Percentiles rank a stretch among this genome's conserved stretches.
phyloP scores from a whole-genome alignment of 1,284 basidiomycete genomes.

The Neolentinus lepideus region DNA sequence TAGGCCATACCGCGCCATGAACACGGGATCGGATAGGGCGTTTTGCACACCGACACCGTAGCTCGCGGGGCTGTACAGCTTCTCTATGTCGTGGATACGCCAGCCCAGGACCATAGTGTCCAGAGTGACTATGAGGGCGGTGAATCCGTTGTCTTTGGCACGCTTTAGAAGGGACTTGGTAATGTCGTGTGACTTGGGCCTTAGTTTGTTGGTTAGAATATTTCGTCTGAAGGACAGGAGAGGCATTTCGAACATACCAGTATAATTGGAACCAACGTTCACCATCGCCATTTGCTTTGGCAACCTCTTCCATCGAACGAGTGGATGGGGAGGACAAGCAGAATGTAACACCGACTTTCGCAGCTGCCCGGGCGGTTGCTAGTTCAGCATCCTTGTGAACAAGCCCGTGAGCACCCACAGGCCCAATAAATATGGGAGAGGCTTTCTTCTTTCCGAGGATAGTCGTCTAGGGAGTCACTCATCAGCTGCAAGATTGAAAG shows the following conservation, averaged over 20 bases:
- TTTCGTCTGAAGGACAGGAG: neutral
- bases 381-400: conserved; percentile 64
- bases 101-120: conserved; percentile 64
- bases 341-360: conserved; percentile 57
- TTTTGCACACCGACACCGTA: conserved; percentile 55
- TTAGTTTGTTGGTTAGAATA: conserved; percentile 11
- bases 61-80: conserved; percentile 52
- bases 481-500: conserved; percentile 4
- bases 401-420: conserved; percentile 71
- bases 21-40: conserved; percentile 63
- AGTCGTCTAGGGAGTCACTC: conserved; percentile 48
- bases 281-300: conserved; percentile 52
- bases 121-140: conserved; percentile 61
- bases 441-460: conserved; percentile 63
- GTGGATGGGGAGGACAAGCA: conserved; percentile 68
- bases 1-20: conserved; percentile 46
- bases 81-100: conserved; percentile 59
- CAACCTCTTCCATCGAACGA: conserved; percentile 69
- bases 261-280: conserved; percentile 80
- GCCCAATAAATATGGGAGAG: conserved; percentile 63
- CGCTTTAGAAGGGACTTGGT: conserved; percentile 58
- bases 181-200: conserved; percentile 55
- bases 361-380: conserved; percentile 59
- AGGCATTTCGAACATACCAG: conserved; percentile 32
- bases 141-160: conserved; percentile 60